A percentile compares a stretch with the other conserved stretches of the same genome.
Conservation (phyloP, 352 stramenopile species). For the Pythium angustatum region DNA sequence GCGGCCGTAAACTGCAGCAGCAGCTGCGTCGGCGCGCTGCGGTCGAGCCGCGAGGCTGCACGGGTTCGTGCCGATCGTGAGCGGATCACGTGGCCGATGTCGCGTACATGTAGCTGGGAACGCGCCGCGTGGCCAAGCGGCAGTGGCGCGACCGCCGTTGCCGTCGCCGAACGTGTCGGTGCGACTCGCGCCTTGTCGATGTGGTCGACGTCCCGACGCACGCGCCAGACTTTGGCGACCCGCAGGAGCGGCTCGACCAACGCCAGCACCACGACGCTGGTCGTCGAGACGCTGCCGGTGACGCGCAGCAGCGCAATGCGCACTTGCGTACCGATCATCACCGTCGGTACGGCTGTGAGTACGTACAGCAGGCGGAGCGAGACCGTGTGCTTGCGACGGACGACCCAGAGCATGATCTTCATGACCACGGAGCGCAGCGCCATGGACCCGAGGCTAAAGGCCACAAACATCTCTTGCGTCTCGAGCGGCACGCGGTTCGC, state of each 20-base stretch:
- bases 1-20: slow-evolving; percentile 17
- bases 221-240: slow-evolving; percentile 10
- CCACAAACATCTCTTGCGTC: background rate
- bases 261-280: slow-evolving; percentile 6
- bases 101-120: too few relatives aligned
- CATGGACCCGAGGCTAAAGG: slow-evolving; percentile 12
- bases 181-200: too few relatives aligned
- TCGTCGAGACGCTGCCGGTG: background rate
- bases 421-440: slow-evolving; percentile 6
- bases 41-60: background rate
- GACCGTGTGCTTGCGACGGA: background rate
- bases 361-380: slow-evolving; percentile 10
- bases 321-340: slow-evolving; percentile 26
- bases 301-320: slow-evolving; percentile 17
- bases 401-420: slow-evolving; percentile 6
- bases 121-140: too few relatives aligned
- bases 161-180: too few relatives aligned
- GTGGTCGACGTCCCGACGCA: slow-evolving; percentile 7
- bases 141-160: too few relatives aligned
- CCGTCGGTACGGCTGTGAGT: slow-evolving; percentile 11
- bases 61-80: too few relatives aligned
- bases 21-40: background rate
- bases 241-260: slow-evolving; percentile 13
- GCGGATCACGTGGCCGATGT: too few relatives aligned
- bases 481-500: slow-evolving; percentile 12